Evolutionary conservation across 495 filamentous ascomycete genomes (phyloP).

Genomic region (Rhypophila decipiens): DNA sequence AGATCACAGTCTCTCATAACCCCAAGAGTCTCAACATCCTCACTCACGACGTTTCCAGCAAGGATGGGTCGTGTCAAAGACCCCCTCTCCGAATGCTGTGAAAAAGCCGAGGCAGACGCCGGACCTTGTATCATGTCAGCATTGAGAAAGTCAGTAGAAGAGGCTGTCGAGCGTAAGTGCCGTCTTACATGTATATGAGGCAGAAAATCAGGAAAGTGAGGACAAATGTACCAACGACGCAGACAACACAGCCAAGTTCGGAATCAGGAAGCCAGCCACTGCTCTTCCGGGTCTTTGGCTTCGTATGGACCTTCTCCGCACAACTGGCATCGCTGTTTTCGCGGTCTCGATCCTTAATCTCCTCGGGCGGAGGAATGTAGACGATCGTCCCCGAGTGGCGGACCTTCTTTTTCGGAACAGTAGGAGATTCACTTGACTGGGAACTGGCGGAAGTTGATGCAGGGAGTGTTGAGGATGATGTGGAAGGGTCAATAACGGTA

Average conservation of each 20-base stretch:
- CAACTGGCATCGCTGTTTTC: too few relatives aligned
- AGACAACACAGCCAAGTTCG: neutral
- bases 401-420: too few relatives aligned
- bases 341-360: too few relatives aligned
- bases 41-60: neutral
- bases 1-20: neutral
- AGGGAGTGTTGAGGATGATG: too few relatives aligned
- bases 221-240: neutral
- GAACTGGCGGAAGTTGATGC: too few relatives aligned
- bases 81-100: neutral
- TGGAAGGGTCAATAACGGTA: too few relatives aligned
- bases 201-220: neutral
- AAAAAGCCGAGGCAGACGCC: neutral
- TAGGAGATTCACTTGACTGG: too few relatives aligned
- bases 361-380: too few relatives aligned
- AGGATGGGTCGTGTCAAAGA: neutral
- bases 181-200: conserved; percentile 1
- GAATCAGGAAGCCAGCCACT: neutral
- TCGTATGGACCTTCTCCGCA: too few relatives aligned
- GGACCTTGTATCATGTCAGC: neutral
- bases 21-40: neutral
- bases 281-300: too few relatives aligned
- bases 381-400: too few relatives aligned
- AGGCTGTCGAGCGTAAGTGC: neutral
- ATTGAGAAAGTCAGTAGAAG: neutral